Base-by-base conservation (phyloP, 1,284 basidiomycete species). In the Moniliophthora roreri region DNA sequence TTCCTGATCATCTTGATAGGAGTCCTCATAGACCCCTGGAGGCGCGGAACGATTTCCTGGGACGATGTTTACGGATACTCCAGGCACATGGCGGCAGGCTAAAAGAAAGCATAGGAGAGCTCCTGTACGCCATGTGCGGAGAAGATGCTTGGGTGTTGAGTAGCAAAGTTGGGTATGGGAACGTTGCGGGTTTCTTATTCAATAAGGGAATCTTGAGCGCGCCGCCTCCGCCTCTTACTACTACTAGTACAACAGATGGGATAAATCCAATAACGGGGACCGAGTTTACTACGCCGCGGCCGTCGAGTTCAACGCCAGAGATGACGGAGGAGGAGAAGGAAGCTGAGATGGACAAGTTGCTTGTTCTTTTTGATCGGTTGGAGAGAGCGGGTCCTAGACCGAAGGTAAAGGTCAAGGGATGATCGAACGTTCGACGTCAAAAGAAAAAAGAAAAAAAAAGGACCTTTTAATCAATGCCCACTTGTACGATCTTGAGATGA, bases 1-100 rank as follows among this genome's bases (percentile, higher is more conserved):
- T 94, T 10, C 93, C 93, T 0, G 69, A 80, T 0, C 81, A 87
- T 60, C 63, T 95, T 66, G 93, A 96, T 66, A 83, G 95, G 34
- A 82, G 87, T 10, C 73, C 37, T 4, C 9, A 20, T 41, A n/a
- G 70, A 2, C 79, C 90, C 0, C 73, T 96, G 21, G 91, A 95
- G 63, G 69, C 73, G 28, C 81, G 91, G 1, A 59, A 80, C 10
- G 85, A 91, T 63, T 66, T 89, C 13, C 73, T 95, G 1, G 95
- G 95, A 1, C 76, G 87, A 45, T 84, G 89, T 61, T 67, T 96
- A 20, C 79, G 93, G 15, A 71, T 96, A 13, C 76, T 96, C 57
- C 84, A 87, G 60, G 85, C 94, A 65, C 67, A 72, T 7, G 26
- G 9, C 15, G 44, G 24, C 13, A 77, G 84, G 50, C 70, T 90